These are phyloP conservation scores for Chlamydomonas eustigma DNA, from an alignment of 139 green algal genomes.

Conservation along the genomic window DNA sequence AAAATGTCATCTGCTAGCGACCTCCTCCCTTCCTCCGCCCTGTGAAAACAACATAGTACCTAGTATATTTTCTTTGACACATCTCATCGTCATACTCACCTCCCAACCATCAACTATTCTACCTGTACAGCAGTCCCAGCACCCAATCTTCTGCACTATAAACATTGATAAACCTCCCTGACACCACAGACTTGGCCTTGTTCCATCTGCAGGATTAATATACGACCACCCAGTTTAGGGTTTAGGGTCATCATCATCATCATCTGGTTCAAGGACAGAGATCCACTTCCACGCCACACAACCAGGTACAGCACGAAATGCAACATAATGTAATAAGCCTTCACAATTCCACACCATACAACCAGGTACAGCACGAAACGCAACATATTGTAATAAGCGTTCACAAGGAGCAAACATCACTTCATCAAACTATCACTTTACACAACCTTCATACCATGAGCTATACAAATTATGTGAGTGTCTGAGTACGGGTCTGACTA, in stretches of 20 bases:
- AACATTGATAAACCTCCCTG: constrained; percentile 75
- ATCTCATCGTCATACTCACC: background rate
- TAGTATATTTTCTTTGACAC: background rate
- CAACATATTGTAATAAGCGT: background rate
- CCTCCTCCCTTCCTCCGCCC: background rate
- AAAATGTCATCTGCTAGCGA: background rate
- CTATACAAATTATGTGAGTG: background rate
- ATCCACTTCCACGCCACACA: background rate
- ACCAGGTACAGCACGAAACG: background rate
- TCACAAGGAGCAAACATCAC: no score
- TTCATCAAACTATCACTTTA: no score
- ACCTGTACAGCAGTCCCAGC: constrained; percentile 60
- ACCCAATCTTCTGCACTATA: constrained; percentile 79
- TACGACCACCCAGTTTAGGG: background rate
- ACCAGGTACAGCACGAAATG: background rate
- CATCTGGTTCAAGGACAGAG: background rate
- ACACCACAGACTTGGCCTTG: constrained; percentile 59
- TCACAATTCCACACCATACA: background rate
- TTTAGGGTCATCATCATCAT: no score
- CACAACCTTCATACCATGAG: background rate
- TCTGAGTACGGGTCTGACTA: no score
- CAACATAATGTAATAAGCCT: background rate
- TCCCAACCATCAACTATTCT: background rate
- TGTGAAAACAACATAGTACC: background rate
- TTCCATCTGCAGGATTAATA: constrained; percentile 36